Percentiles rank a stretch among this genome's conserved stretches.
These are phyloP conservation scores for Penicillium longicatenatum DNA, from an alignment of 495 filamentous ascomycete species.

Conservation along the genomic window DNA sequence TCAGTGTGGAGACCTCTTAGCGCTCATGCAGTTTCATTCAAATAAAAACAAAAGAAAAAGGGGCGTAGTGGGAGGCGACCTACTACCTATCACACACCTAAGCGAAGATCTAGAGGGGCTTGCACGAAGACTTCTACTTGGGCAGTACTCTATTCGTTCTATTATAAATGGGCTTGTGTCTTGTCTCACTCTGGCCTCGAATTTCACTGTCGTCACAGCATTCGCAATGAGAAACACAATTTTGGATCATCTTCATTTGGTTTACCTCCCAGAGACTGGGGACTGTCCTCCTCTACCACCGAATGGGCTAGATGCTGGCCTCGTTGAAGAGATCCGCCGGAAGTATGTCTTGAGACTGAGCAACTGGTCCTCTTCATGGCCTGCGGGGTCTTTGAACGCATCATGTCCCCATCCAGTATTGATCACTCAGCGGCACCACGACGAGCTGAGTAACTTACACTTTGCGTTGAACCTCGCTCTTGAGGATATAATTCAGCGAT, in stretches of 20 bases:
- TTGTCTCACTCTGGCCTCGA: no score
- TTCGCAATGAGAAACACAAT: not conserved
- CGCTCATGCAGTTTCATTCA: no score
- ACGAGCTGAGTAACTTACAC: slow-evolving; percentile 25
- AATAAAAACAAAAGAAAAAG: no score
- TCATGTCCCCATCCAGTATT: slow-evolving; percentile 22
- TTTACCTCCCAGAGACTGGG: not conserved
- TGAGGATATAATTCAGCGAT: slow-evolving; percentile 41
- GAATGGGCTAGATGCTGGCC: not conserved
- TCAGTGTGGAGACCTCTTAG: no score
- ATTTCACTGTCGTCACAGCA: no score
- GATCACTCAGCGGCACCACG: slow-evolving; percentile 12
- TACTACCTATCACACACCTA: no score
- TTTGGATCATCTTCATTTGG: not conserved
- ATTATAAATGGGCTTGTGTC: no score
- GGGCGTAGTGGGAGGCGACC: no score
- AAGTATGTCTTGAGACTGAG: not conserved
- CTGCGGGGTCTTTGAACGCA: not conserved
- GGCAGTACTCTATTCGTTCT: no score
- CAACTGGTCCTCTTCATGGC: not conserved
- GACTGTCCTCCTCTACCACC: not conserved
- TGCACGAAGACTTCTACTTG: no score
- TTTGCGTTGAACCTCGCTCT: slow-evolving; percentile 34
- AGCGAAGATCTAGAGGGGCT: no score
- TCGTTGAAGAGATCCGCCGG: not conserved